These are phyloP conservation scores for Kwoniella pini DNA, from an alignment of 768 basidiomycete species.

Conservation along the genomic window DNA sequence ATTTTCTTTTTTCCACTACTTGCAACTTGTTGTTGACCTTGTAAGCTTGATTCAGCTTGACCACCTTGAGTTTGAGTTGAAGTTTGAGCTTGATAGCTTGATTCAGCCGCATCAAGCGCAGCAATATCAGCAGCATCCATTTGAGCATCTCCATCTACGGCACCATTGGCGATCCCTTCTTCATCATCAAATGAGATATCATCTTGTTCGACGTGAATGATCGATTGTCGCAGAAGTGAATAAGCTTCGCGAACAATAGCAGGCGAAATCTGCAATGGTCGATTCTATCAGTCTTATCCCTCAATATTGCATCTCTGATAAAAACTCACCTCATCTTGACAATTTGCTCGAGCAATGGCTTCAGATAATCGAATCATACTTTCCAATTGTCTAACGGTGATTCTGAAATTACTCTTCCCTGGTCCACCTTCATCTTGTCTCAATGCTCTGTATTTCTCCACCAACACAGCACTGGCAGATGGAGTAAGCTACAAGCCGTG, in stretches of 20 bases:
- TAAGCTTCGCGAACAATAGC: conserved; percentile 95
- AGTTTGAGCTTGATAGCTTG: conserved; percentile 52
- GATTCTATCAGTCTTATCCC: too few relatives aligned
- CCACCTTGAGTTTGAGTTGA: conserved; percentile 8
- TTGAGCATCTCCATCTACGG: conserved; percentile 63
- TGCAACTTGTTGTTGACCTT: conserved; percentile 27
- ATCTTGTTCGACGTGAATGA: conserved; percentile 99
- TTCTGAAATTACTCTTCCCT: conserved; percentile 84
- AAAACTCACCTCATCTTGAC: conserved; percentile 74
- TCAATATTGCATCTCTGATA: not conserved
- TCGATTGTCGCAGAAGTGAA: conserved; percentile 88
- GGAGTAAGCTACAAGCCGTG: conserved; percentile 69
- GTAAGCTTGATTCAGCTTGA: conserved; percentile 19
- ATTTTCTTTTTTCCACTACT: conserved; percentile 63
- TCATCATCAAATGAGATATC: conserved; percentile 89
- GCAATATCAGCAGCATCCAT: conserved; percentile 67
- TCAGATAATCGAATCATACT: conserved; percentile 98
- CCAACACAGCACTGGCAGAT: conserved; percentile 86
- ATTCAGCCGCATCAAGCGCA: conserved; percentile 56
- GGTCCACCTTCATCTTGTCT: conserved; percentile 91
- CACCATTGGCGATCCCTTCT: conserved; percentile 60
- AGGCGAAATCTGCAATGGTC: conserved; percentile 72
- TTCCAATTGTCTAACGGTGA: conserved; percentile 96
- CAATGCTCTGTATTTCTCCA: conserved; percentile 90
- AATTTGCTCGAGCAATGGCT: conserved; percentile 95